phyloP scores from a whole-genome alignment of 176 grass and related monocot species.

The Oryza glaberrima region DNA sequence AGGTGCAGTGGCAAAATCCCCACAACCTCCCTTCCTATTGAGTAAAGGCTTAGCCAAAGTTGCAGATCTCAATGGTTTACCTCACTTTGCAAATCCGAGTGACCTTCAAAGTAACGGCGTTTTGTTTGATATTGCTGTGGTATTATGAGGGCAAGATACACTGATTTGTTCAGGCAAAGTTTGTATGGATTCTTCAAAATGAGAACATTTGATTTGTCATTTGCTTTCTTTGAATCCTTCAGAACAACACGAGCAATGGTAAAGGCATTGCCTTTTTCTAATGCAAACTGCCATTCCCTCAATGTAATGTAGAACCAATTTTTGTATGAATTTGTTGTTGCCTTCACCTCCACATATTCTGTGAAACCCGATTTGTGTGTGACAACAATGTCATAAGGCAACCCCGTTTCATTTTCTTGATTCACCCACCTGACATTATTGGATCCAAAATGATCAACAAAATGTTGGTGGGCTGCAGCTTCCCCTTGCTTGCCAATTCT shows the following conservation, averaged over 20 bases:
- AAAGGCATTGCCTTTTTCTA: slow-evolving; percentile 66
- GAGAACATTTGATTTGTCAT: slow-evolving; percentile 28
- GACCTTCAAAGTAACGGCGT: background rate
- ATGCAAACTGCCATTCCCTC: slow-evolving; percentile 91
- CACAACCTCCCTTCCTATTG: background rate
- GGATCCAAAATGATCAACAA: slow-evolving; percentile 54
- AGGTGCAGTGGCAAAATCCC: background rate
- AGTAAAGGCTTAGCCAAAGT: background rate
- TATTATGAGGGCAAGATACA: slow-evolving; percentile 69
- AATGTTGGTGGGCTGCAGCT: slow-evolving; percentile 65
- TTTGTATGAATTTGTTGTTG: slow-evolving; percentile 67
- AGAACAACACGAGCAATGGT: slow-evolving; percentile 77
- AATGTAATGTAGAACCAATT: slow-evolving; percentile 77
- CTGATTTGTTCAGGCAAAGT: slow-evolving; percentile 60
- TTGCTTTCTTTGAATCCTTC: slow-evolving; percentile 53
- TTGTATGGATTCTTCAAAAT: slow-evolving; percentile 66
- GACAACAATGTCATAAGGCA: slow-evolving; percentile 82
- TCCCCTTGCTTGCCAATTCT: slow-evolving; percentile 77
- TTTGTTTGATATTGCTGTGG: background rate
- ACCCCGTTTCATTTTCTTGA: slow-evolving; percentile 65
- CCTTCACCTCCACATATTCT: slow-evolving; percentile 92
- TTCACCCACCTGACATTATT: slow-evolving; percentile 82
- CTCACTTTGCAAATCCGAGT: background rate
- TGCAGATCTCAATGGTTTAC: background rate
- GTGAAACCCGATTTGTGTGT: slow-evolving; percentile 33